Base-by-base conservation (phyloP, 2,329 filamentous ascomycete genomes). In the Pyricularia pennisetigena region DNA sequence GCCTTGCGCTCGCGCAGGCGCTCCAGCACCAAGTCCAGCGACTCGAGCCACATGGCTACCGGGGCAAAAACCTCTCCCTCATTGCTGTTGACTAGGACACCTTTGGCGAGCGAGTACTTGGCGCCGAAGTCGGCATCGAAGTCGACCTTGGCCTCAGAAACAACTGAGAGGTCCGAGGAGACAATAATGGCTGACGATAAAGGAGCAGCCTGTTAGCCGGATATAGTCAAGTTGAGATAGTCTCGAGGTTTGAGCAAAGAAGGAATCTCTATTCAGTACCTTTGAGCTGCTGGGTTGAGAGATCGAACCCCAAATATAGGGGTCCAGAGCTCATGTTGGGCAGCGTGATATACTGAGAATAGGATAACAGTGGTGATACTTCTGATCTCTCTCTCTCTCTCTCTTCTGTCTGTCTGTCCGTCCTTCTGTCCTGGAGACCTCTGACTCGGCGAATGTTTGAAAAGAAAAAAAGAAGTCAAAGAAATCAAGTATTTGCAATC, bases 261-360 rank as follows among this genome's bases (percentile, higher is more conserved):
- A 28, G 23, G 23, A 59, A 28, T 26, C 26, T 67, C 29, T 68
- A 14, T 23, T 59, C 29, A 49, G 64, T 62, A 88, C 92, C 94
- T 85, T 99, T 98, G 69, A 98, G 85, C 78, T 98, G 94, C 79
- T 98, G 95, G 69, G 95, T 98, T 62, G 94, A 97, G 70, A 98
- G 89, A 80, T 99, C 95, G 78, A 98, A 94, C 70, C 95, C 95
- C 75, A 97, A 84, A 76, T 97, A 97, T 70, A 97, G 82, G 23
- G 91, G 89, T 35, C 81, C 83, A 70, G 74, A 71, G 68, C 67
- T 68, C 65, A 67, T 67, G 57, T 23, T 61, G 23, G 57, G 57
- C 24, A 26, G 12, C 23, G 24, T 5, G 9, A 10, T n/a, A n/a
- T 26, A 61, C 10, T 12, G 57, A 12, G 10, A 23, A 61, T 61